Conservation (phyloP, 495 filamentous ascomycete genomes). For the Aspergillus baeticus region DNA sequence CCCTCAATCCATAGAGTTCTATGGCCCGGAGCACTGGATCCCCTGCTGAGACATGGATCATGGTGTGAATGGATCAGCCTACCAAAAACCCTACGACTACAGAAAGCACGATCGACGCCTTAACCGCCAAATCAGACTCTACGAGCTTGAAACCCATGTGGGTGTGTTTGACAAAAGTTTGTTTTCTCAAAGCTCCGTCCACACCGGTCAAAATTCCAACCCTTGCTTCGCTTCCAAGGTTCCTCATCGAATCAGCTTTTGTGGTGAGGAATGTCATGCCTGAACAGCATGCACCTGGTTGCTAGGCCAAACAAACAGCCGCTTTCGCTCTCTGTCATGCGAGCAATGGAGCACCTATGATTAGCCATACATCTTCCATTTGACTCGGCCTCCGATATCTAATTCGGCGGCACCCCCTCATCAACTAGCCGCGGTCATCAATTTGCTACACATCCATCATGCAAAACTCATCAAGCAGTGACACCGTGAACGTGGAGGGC, state of each 20-base stretch:
- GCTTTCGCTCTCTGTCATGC: neutral
- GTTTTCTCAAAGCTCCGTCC: neutral
- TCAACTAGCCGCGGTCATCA: neutral
- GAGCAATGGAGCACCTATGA: neutral
- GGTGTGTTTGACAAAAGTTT: neutral
- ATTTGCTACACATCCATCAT: neutral
- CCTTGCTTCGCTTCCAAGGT: conserved; percentile 1
- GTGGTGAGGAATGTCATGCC: neutral
- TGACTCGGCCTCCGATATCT: neutral
- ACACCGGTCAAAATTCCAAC: neutral
- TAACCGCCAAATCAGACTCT: no score
- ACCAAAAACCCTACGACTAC: no score
- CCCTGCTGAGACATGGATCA: no score
- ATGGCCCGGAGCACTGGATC: no score
- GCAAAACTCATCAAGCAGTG: conserved; percentile 3
- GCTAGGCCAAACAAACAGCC: neutral
- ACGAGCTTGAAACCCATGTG: no score
- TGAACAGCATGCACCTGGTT: neutral
- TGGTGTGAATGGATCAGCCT: no score
- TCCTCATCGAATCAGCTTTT: neutral
- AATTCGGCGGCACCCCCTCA: neutral
- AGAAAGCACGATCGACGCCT: no score
- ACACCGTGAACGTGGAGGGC: conserved; percentile 2
- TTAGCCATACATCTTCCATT: neutral
- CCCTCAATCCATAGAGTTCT: no score